Conservation (phyloP, 805 yeast species). For the Lipomyces sp. region DNA sequence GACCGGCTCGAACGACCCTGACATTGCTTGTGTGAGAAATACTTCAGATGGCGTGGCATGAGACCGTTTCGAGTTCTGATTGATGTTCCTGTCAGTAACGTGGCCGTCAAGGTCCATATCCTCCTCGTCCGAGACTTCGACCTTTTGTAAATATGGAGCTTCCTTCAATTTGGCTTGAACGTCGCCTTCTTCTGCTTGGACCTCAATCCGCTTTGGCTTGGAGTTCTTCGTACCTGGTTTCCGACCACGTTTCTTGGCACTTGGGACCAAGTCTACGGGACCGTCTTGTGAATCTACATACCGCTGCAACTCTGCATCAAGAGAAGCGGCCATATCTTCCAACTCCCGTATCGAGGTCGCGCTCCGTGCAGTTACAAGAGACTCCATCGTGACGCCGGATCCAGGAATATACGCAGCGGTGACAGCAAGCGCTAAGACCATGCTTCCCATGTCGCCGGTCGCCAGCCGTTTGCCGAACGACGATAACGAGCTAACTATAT, state of each 20-base stretch:
- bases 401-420: constrained; percentile 28
- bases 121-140: background rate
- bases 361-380: constrained; percentile 20
- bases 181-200: background rate
- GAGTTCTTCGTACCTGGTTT: constrained; percentile 18
- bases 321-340: constrained; percentile 14
- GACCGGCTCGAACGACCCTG: constrained; percentile 3
- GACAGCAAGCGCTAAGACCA: constrained; percentile 24
- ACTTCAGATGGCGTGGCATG: constrained; percentile 1
- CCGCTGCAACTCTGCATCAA: constrained; percentile 11
- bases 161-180: background rate
- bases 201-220: constrained; percentile 6
- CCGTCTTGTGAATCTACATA: constrained; percentile 9
- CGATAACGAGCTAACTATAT: background rate
- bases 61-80: background rate
- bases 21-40: constrained; percentile 2
- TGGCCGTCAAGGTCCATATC: background rate
- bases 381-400: constrained; percentile 17
- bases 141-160: background rate
- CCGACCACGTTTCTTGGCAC: constrained; percentile 23
- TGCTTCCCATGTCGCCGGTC: constrained; percentile 15
- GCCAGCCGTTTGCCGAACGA: background rate
- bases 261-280: constrained; percentile 1
- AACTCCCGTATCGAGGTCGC: constrained; percentile 4
- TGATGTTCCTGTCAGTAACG: background rate